Conservation (phyloP, 2,329 filamentous ascomycete genomes). For the Colletotrichum coccodes region DNA sequence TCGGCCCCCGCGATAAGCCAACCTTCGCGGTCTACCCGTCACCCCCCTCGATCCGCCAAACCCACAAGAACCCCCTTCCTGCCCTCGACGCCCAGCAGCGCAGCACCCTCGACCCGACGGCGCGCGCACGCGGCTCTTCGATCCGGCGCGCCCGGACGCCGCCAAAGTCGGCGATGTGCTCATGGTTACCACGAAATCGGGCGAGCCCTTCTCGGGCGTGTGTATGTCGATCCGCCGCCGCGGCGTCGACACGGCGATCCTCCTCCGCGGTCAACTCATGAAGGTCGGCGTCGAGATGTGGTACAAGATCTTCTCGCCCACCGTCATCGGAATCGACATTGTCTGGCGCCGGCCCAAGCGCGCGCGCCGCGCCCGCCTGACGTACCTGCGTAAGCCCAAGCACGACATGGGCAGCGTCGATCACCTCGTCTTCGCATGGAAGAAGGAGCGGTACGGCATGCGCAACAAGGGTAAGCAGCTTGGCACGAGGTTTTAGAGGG, state of each 20-base stretch:
- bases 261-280: constrained; percentile 87
- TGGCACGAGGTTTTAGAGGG: constrained; percentile 25
- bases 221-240: constrained; percentile 86
- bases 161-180: constrained; percentile 90
- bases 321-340: constrained; percentile 91
- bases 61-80: constrained; percentile 74
- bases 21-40: constrained; percentile 51
- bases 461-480: constrained; percentile 36
- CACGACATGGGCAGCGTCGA: constrained; percentile 91
- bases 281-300: constrained; percentile 95
- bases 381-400: constrained; percentile 88
- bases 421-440: constrained; percentile 72
- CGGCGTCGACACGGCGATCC: constrained; percentile 89
- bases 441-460: constrained; percentile 55
- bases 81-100: constrained; percentile 77
- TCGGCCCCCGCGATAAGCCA: constrained; percentile 23
- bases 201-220: constrained; percentile 90
- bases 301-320: constrained; percentile 94
- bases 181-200: constrained; percentile 82
- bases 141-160: constrained; percentile 78
- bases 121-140: constrained; percentile 84
- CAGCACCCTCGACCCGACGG: constrained; percentile 82
- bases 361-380: constrained; percentile 86
- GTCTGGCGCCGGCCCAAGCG: constrained; percentile 88
- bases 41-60: constrained; percentile 62